Evolutionary conservation across 176 grass and related monocot genomes (phyloP).

Genomic region (Paspalum notatum): DNA sequence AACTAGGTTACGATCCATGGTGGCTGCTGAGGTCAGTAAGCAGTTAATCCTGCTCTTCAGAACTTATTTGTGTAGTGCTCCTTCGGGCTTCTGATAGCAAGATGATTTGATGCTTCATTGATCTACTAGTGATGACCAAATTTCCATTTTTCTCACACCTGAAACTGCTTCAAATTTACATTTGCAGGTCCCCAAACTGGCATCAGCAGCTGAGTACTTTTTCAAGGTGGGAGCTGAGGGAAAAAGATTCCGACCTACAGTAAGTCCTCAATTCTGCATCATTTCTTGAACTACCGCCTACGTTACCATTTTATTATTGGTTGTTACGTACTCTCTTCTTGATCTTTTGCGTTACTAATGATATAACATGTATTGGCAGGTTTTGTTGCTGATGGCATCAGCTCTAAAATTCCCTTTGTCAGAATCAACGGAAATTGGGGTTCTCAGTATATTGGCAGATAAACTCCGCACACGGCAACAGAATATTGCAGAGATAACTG

Average conservation of each 20-base stretch:
- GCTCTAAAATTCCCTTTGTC: conserved; percentile 77
- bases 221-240: conserved; percentile 89
- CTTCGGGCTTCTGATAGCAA: neutral
- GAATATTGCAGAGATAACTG: conserved; percentile 87
- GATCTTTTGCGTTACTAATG: neutral
- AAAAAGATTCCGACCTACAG: conserved; percentile 96
- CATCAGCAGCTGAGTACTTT: conserved; percentile 94
- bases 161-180: neutral
- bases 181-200: conserved; percentile 91
- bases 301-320: neutral
- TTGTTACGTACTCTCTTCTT: neutral
- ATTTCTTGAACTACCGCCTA: conserved; percentile 20
- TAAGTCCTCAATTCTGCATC: conserved; percentile 37
- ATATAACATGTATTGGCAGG: conserved; percentile 49
- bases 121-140: neutral
- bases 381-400: conserved; percentile 93
- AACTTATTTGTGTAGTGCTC: neutral
- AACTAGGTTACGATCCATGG: conserved; percentile 83
- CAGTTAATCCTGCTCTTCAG: neutral
- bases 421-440: conserved; percentile 54
- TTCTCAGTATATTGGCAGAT: conserved; percentile 65
- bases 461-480: conserved; percentile 77
- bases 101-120: conserved; percentile 24
- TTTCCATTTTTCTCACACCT: neutral
- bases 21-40: conserved; percentile 74